A percentile compares a stretch with the other conserved stretches of the same genome.
Evolutionary conservation across 768 basidiomycete species (phyloP).

Genomic region (Rhodosporidiobolus sp.): DNA sequence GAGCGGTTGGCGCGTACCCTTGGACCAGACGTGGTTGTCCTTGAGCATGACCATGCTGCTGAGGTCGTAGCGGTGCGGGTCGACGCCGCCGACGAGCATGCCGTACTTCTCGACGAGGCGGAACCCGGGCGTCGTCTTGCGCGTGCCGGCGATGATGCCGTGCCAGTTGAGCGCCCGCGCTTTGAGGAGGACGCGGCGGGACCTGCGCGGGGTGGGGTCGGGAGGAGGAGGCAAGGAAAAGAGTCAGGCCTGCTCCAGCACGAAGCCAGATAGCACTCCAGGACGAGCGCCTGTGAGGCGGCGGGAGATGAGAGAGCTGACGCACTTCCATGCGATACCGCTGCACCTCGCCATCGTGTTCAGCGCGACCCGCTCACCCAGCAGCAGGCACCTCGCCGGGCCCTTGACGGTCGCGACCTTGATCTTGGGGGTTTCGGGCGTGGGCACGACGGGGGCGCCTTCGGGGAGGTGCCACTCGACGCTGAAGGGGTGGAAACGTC

Average conservation of each 20-base stretch:
- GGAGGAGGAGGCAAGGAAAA: background rate
- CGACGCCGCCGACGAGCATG: constrained; percentile 96
- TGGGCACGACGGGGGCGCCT: constrained; percentile 73
- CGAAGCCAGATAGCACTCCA: no score
- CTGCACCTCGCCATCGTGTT: constrained; percentile 92
- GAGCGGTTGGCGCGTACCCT: no score
- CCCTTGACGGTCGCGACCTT: constrained; percentile 84
- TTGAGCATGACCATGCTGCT: constrained; percentile 99
- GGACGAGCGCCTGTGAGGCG: background rate
- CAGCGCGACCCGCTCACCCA: constrained; percentile 88
- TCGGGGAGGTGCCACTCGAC: constrained; percentile 92
- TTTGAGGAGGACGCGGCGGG: constrained; percentile 72
- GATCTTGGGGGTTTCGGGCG: constrained; percentile 59
- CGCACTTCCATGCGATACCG: constrained; percentile 91
- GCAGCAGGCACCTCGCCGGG: constrained; percentile 76
- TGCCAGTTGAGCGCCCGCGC: constrained; percentile 74
- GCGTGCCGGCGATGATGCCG: constrained; percentile 87
- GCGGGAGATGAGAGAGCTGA: no score
- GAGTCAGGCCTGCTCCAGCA: background rate
- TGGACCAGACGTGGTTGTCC: constrained; percentile 98
- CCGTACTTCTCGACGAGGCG: constrained; percentile 96
- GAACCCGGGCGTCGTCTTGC: constrained; percentile 98
- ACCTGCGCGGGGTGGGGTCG: constrained; percentile 65
- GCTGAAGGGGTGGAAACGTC: constrained; percentile 52
- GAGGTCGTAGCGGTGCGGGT: constrained; percentile 91